Evolutionary conservation across 805 yeast genomes (phyloP).

Genomic region (Ogataea philodendri): DNA sequence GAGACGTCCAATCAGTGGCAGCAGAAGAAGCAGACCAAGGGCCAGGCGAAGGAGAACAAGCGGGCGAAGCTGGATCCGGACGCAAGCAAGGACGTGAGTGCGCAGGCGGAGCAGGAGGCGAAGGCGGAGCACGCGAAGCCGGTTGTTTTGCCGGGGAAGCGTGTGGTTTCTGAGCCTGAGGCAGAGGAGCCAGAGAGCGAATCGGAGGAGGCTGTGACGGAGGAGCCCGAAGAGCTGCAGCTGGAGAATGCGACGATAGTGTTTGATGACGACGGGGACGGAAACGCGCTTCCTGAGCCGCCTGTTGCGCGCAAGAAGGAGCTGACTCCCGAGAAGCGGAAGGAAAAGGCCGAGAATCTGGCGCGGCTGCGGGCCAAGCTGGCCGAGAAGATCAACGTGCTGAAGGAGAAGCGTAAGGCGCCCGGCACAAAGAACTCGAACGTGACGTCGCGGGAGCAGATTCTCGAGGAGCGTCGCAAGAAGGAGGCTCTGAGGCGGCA

Average conservation of each 20-base stretch:
- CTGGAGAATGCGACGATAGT: slow-evolving; percentile 4
- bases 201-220: slow-evolving; percentile 15
- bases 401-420: slow-evolving; percentile 85
- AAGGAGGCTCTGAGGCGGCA: slow-evolving; percentile 39
- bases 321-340: slow-evolving; percentile 47
- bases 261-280: slow-evolving; percentile 75
- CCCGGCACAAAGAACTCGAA: slow-evolving; percentile 88
- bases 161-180: no score
- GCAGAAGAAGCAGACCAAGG: slow-evolving; percentile 70
- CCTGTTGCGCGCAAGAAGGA: slow-evolving; percentile 22
- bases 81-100: slow-evolving; percentile 44
- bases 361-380: slow-evolving; percentile 75
- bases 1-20: slow-evolving; percentile 90
- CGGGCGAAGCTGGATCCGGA: slow-evolving; percentile 75
- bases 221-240: slow-evolving; percentile 1
- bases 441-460: slow-evolving; percentile 78
- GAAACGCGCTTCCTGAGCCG: slow-evolving; percentile 29
- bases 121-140: slow-evolving; percentile 54
- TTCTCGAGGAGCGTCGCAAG: slow-evolving; percentile 61
- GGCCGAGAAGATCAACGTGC: slow-evolving; percentile 62
- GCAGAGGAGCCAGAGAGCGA: slow-evolving; percentile 19
- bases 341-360: slow-evolving; percentile 51
- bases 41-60: slow-evolving; percentile 59
- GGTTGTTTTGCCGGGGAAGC: slow-evolving; percentile 37
- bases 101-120: slow-evolving; percentile 57